A percentile compares a stretch with the other conserved stretches of the same genome.
phyloP scores from a whole-genome alignment of 139 green algal genomes.

The Chlorella sp. region DNA sequence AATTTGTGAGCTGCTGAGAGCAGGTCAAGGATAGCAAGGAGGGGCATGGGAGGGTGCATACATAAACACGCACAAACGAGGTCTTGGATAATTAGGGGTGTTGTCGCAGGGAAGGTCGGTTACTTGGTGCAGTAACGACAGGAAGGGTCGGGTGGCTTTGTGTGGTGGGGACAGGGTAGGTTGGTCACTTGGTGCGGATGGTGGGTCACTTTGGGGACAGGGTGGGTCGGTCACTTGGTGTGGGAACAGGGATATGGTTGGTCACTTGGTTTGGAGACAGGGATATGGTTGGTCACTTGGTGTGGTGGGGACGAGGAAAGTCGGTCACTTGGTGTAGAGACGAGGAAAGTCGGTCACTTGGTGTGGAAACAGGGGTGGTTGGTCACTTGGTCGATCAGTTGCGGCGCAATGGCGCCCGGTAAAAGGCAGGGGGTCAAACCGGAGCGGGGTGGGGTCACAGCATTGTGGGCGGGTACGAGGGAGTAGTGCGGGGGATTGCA shows the following conservation, averaged over 20 bases:
- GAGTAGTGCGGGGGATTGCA: no score
- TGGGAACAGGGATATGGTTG: no score
- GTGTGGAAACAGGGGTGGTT: no score
- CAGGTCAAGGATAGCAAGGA: not conserved
- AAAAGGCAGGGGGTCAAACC: not conserved
- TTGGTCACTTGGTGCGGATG: not conserved
- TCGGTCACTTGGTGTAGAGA: no score
- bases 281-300: no score
- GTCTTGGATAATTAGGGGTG: not conserved
- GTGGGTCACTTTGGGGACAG: not conserved
- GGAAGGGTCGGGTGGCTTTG: not conserved
- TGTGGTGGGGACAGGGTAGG: not conserved
- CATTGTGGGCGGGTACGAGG: not conserved
- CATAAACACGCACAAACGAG: not conserved
- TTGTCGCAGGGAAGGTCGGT: not conserved
- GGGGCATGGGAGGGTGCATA: not conserved
- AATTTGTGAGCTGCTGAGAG: not conserved
- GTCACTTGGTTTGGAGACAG: no score
- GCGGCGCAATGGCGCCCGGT: not conserved
- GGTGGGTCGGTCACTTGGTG: no score
- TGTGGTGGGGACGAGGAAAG: no score
- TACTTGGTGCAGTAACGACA: no score
- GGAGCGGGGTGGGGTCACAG: not conserved
- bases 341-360: no score
- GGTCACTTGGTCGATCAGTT: no score